Percentiles rank a stretch among this genome's conserved stretches.
These are phyloP conservation scores for Bruguiera gymnorhiza DNA, from an alignment of 345 rosid species.

Conservation along the genomic window DNA sequence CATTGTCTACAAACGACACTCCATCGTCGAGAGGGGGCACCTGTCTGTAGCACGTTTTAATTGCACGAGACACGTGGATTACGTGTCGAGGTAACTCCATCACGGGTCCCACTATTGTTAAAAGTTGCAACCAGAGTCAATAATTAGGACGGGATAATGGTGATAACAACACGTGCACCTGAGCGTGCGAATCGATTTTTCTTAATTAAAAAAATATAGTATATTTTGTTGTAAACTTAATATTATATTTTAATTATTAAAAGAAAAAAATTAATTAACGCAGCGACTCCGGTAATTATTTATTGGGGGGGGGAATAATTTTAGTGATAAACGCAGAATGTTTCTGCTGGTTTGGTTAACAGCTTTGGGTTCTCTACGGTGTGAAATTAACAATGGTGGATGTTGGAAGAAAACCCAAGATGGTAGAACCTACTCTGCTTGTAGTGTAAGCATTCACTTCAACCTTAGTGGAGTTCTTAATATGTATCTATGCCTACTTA, in stretches of 20 bases:
- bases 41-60: not conserved
- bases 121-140: not conserved
- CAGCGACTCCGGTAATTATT: too few relatives aligned
- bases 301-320: too few relatives aligned
- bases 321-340: not conserved
- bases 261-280: too few relatives aligned
- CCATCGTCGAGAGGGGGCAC: too few relatives aligned
- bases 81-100: not conserved
- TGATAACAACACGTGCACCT: too few relatives aligned
- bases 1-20: not conserved
- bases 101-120: not conserved
- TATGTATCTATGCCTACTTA: not conserved
- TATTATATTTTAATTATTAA: too few relatives aligned
- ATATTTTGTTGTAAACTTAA: too few relatives aligned
- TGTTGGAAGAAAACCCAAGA: conserved; percentile 77
- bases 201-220: too few relatives aligned
- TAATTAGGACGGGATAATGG: too few relatives aligned
- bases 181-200: too few relatives aligned
- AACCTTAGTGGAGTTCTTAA: conserved; percentile 8
- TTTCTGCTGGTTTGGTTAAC: conserved; percentile 23
- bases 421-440: conserved; percentile 69
- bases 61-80: not conserved
- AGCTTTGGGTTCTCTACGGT: conserved; percentile 76
- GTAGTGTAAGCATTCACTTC: conserved; percentile 47
- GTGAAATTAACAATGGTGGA: conserved; percentile 81